Evolutionary conservation across 2,329 filamentous ascomycete genomes (phyloP).

Genomic region (Cordyceps tenuipes): DNA sequence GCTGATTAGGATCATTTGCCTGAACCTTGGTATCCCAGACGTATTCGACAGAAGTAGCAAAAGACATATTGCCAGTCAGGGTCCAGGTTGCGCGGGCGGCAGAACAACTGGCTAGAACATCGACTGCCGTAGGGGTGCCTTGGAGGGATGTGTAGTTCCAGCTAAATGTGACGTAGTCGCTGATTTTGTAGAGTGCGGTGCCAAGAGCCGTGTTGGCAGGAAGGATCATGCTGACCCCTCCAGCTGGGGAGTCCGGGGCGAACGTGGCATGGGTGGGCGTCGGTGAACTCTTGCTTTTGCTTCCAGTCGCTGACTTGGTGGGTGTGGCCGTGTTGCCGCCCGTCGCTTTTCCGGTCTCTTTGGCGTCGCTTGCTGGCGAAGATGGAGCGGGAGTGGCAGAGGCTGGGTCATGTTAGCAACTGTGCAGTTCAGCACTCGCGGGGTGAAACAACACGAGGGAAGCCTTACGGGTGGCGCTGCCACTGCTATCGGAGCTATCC

Average conservation of each 20-base stretch:
- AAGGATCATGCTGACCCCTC: slow-evolving; percentile 44
- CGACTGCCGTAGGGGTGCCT: slow-evolving; percentile 50
- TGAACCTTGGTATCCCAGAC: slow-evolving; percentile 52
- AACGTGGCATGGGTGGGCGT: slow-evolving; percentile 32
- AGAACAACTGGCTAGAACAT: slow-evolving; percentile 51
- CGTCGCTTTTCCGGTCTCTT: slow-evolving; percentile 17
- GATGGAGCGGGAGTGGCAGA: background rate
- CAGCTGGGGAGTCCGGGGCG: slow-evolving; percentile 38
- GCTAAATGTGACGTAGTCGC: slow-evolving; percentile 49
- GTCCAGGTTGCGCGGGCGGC: slow-evolving; percentile 47
- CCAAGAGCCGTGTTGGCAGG: slow-evolving; percentile 37
- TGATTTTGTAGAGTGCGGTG: slow-evolving; percentile 50
- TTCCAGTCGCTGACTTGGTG: slow-evolving; percentile 20
- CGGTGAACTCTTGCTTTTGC: slow-evolving; percentile 12
- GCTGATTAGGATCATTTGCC: slow-evolving; percentile 34
- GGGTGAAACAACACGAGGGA: slow-evolving; percentile 9
- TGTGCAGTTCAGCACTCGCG: background rate
- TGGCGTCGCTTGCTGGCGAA: slow-evolving; percentile 5
- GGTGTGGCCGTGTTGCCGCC: slow-evolving; percentile 31
- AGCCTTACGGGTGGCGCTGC: slow-evolving; percentile 10
- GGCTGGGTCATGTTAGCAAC: background rate
- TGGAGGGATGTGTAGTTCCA: slow-evolving; percentile 60
- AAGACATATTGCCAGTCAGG: slow-evolving; percentile 56
- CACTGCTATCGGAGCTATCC: slow-evolving; percentile 33
- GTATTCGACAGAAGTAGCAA: slow-evolving; percentile 39